Percentiles rank a stretch among this genome's conserved stretches.
These are phyloP conservation scores for Cicer bijugum DNA, from an alignment of 306 rosid species.

Conservation along the genomic window DNA sequence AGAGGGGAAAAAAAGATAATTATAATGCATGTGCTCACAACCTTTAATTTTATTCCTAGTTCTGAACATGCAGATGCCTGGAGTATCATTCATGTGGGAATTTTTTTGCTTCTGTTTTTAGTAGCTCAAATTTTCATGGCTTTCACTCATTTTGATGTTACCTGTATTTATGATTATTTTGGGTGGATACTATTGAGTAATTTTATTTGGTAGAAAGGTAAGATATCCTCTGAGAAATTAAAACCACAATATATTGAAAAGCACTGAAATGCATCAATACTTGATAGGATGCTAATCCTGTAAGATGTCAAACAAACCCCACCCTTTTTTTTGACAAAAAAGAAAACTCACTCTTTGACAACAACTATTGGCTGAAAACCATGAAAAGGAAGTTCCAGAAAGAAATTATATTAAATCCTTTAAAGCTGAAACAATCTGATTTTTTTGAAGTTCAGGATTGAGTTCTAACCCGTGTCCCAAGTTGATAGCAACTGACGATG, in stretches of 20 bases:
- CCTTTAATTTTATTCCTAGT: conserved; percentile 12
- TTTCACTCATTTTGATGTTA: not conserved
- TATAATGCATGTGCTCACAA: not conserved
- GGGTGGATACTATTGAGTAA: conserved; percentile 18
- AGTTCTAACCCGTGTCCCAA: conserved; percentile 24
- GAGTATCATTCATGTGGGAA: conserved; percentile 10
- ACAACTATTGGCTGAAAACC: conserved; percentile 30
- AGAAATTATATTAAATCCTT: not conserved
- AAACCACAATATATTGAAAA: not conserved
- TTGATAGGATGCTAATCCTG: not conserved
- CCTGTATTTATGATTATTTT: conserved; percentile 23
- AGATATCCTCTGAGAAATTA: conserved; percentile 7
- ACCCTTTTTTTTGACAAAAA: not conserved
- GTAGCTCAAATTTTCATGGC: conserved; percentile 31
- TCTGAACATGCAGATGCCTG: conserved; percentile 31
- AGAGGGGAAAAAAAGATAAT: conserved; percentile 3
- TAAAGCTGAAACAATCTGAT: conserved; percentile 27
- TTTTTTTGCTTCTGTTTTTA: conserved; percentile 17
- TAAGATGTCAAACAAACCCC: conserved; percentile 27
- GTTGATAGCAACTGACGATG: conserved; percentile 26
- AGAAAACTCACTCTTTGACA: not conserved
- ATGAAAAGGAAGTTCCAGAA: not conserved
- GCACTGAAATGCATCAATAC: not conserved
- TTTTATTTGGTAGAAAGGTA: conserved; percentile 13
- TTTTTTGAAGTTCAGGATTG: not conserved